Evolutionary conservation across 768 basidiomycete genomes (phyloP), one percentile per base, ranked within the genome.

Genomic region (Porphyrellus cyaneotinctus): DNA sequence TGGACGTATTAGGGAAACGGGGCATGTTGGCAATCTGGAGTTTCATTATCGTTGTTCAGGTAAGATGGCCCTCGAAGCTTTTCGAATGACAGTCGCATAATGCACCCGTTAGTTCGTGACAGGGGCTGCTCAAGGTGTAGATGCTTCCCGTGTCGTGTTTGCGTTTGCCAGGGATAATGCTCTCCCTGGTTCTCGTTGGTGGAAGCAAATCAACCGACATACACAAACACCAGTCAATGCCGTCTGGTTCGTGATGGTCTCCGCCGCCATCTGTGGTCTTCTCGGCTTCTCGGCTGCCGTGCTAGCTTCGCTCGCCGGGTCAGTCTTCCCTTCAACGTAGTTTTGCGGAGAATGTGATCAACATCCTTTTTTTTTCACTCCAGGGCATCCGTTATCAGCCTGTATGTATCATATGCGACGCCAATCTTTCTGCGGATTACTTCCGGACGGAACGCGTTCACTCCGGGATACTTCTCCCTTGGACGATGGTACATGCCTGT

Each of bases 1-100:
- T 87, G 26, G 70, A 85, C 56, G 75, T 79, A 17, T 65, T 86
- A 14, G 87, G 87, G 1, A 85, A 86, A 69, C 70, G 64, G 18
- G 87, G 87, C 12, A 88, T 87, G 87, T 74, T 88, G 44, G 75
- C 76, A 3, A 80, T 88, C 41, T 88, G 86, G 87, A 78, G 80
- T 46, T 78, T 81, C 55, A 83, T 87, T 55, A 84, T 84, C 53
- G 77, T 86, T 28, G 84, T 86, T 3, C 78, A 78, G 70, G 77
- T 74, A 43, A 42, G 70, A 56, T 18, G 15, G n/a, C 12, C 9
- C 12, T 7, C 12, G 3, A 23, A 4, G 8, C 12, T 14, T 30
- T 24, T 3, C 2, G 2, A 9, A 3, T 11, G 20, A 3, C 30
- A 28, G 5, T 31, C 42, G 49, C 43, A 51, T 43, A 15, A 33